Conservation (phyloP, 257 asterid species). For the Solanum etuberosum region DNA sequence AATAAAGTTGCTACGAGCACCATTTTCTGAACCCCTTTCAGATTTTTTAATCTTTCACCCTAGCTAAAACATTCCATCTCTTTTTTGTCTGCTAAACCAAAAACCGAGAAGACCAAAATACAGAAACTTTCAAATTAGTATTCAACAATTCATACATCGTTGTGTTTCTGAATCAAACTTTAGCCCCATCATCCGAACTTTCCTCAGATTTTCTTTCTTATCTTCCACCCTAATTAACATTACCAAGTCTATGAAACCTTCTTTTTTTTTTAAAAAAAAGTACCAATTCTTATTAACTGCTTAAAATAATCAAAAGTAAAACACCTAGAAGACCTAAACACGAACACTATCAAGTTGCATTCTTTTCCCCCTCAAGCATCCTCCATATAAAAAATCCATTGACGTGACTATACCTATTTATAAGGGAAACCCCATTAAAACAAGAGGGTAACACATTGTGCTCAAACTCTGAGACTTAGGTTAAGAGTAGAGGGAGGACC, state of each 20-base stretch:
- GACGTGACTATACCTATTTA: not conserved
- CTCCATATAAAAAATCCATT: not conserved
- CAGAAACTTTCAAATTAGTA: not conserved
- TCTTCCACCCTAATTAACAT: conserved; percentile 32
- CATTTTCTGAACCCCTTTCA: not conserved
- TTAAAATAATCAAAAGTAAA: not conserved
- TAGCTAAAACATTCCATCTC: conserved; percentile 11
- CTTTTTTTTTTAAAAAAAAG: too few relatives aligned
- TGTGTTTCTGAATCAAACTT: not conserved
- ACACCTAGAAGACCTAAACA: not conserved
- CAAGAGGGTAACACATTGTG: not conserved
- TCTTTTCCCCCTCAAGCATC: conserved; percentile 29
- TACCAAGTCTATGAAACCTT: not conserved
- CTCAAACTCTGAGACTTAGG: not conserved
- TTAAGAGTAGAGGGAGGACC: not conserved
- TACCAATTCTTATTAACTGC: conserved; percentile 43
- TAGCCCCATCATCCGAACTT: conserved; percentile 4
- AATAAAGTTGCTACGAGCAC: conserved; percentile 11
- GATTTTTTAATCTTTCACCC: not conserved
- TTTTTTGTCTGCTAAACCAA: conserved; percentile 2
- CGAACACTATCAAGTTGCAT: not conserved
- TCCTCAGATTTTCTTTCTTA: conserved; percentile 21
- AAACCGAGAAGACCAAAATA: not conserved
- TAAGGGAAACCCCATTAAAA: not conserved
- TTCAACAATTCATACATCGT: not conserved